Percentiles rank a stretch among this genome's conserved stretches.
Evolutionary conservation across 2,329 filamentous ascomycete species (phyloP).

Genomic region (Sporothrix luriei): DNA sequence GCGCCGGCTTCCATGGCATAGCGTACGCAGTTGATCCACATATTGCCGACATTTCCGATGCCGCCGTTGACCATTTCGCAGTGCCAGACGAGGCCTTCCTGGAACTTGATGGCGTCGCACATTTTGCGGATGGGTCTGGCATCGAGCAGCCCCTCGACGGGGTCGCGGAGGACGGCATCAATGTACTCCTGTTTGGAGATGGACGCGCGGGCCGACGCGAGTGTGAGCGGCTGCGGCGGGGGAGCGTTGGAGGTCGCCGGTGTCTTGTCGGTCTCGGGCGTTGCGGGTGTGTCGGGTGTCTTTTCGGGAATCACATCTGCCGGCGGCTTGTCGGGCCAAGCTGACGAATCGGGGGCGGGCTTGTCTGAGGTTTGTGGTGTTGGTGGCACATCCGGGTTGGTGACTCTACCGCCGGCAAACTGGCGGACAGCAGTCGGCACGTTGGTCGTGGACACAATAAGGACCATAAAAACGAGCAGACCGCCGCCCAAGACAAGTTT

Average conservation of each 20-base stretch:
- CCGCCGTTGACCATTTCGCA: conserved; percentile 45
- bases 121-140: conserved; percentile 33
- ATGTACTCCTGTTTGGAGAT: conserved; percentile 34
- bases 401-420: neutral
- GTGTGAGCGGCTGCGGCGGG: neutral
- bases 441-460: neutral
- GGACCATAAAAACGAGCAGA: conserved; percentile 3
- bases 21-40: conserved; percentile 45
- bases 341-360: neutral
- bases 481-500: conserved; percentile 14
- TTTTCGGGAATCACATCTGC: neutral
- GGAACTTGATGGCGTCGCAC: conserved; percentile 42
- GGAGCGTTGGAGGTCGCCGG: neutral
- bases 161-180: conserved; percentile 33
- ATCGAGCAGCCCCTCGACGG: conserved; percentile 36
- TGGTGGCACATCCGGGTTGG: conserved; percentile 3
- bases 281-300: conserved; percentile 1
- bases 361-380: neutral
- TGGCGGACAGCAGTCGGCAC: neutral
- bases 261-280: neutral
- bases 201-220: conserved; percentile 11
- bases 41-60: conserved; percentile 45
- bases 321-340: conserved; percentile 3
- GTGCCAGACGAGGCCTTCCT: conserved; percentile 44
- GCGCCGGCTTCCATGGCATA: conserved; percentile 43